A percentile compares a stretch with the other conserved stretches of the same genome.
phyloP scores from a whole-genome alignment of 2,329 filamentous ascomycete species.

The Elsinoe fawcettii region DNA sequence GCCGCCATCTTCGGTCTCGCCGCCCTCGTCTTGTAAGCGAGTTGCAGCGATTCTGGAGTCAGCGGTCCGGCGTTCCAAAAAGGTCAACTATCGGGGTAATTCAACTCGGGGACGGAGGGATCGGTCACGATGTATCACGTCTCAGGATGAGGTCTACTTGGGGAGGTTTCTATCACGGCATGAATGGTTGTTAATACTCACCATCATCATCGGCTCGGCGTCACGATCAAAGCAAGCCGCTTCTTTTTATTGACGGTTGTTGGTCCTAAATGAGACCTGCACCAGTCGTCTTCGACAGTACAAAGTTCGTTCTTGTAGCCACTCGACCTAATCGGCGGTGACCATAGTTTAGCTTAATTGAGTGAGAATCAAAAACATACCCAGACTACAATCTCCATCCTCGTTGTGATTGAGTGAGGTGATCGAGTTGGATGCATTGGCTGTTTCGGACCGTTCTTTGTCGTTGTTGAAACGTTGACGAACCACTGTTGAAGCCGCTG shows the following conservation, averaged over 20 bases:
- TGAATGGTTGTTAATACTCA: neutral
- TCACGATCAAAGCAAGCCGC: slow-evolving; percentile 12
- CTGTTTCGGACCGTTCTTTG: neutral
- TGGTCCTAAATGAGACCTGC: neutral
- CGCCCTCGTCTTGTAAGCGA: slow-evolving; percentile 26
- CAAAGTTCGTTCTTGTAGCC: slow-evolving; percentile 12
- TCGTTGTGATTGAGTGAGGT: neutral
- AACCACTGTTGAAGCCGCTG: neutral
- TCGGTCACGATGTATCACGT: slow-evolving; percentile 9
- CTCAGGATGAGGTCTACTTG: neutral
- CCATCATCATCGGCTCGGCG: slow-evolving; percentile 1
- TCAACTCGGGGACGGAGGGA: slow-evolving; percentile 2
- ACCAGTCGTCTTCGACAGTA: slow-evolving; percentile 8
- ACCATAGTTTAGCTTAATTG: slow-evolving; percentile 8
- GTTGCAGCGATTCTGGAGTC: slow-evolving; percentile 6
- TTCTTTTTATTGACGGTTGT: slow-evolving; percentile 2
- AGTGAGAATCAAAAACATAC: slow-evolving; percentile 9
- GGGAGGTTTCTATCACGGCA: neutral
- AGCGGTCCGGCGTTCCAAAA: neutral
- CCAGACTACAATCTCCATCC: too few species aligned
- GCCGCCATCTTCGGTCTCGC: slow-evolving; percentile 46
- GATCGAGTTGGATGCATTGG: neutral
- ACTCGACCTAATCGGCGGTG: slow-evolving; percentile 6
- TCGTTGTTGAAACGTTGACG: neutral
- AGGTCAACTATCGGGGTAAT: slow-evolving; percentile 4